Base-by-base conservation (phyloP, 2,329 filamentous ascomycete species). In the Verruconis gallopava region DNA sequence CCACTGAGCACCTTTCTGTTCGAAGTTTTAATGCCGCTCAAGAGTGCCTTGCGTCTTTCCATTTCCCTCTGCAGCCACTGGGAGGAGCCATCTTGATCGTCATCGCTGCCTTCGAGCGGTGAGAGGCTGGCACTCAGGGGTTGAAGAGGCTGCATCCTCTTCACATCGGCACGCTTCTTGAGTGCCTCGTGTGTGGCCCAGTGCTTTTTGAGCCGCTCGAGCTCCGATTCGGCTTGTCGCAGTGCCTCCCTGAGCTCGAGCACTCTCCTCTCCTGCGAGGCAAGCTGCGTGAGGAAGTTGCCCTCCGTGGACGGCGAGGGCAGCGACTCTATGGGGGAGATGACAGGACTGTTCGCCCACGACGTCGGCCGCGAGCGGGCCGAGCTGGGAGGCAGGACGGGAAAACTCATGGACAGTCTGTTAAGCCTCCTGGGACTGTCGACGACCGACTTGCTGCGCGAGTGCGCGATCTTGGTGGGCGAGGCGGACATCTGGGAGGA, bases 231-330 rank as follows among this genome's bases (percentile, higher is more conserved):
- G 4, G 91, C 89, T 46, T 79, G 79, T 18, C 69, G 66, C n/a
- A 98, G 68, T 60, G 96, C 89, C 59, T 98, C 91, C 46, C 79
- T 81, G 40, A 98, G 67, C 62, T 96, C 91, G 44, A 98, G 65
- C 2, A 98, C 89, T 50, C 77, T 79, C 44, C 91, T 74, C 64
- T 98, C 91, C 63, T 96, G 88, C 12, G 85, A 79, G 35, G 91
- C 91, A 53, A 98, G 81, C 44, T 88, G 82, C 47, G 85, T 88
- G 49, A 98, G 78, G 53, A 95, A 83, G 47, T 58, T 62, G 36
- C 50, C 52, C 43, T 61, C 57, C n/a, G 25, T n/a, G 22, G 56
- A 47, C 0, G 50, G 50, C 12, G 55, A 44, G 33, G 50, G 42
- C 22, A 48, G 30, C 20, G 48, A 36, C 37, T 57, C 56, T 5